A percentile compares a stretch with the other conserved stretches of the same genome.
phyloP scores from a whole-genome alignment of 192 early-diverging fungal genomes.

The Phycomyces nitens region DNA sequence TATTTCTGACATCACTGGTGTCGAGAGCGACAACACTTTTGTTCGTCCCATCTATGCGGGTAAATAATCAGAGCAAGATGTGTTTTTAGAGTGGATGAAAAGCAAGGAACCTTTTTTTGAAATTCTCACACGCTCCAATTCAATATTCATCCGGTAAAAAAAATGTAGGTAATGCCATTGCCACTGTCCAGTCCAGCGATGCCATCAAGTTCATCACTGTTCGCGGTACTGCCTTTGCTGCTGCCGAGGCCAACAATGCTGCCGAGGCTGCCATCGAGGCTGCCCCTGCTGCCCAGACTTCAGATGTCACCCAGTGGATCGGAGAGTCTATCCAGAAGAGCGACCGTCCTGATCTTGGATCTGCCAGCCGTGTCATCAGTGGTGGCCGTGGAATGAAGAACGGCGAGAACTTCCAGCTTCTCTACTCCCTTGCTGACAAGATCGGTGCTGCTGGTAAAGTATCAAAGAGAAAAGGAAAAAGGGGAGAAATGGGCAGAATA shows the following conservation, averaged over 20 bases:
- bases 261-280: constrained; percentile 62
- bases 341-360: constrained; percentile 89
- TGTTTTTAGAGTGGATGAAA: not conserved
- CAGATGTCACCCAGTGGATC: constrained; percentile 71
- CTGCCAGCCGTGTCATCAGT: constrained; percentile 85
- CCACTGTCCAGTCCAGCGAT: constrained; percentile 90
- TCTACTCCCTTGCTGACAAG: constrained; percentile 93
- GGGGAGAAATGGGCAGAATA: too few relatives aligned
- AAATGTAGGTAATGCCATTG: constrained; percentile 83
- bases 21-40: constrained; percentile 84
- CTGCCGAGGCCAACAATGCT: constrained; percentile 47
- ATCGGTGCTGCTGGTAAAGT: constrained; percentile 81
- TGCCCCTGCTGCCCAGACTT: constrained; percentile 59
- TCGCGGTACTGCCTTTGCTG: constrained; percentile 86
- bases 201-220: constrained; percentile 86
- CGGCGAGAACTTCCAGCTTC: constrained; percentile 88
- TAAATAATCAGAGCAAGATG: constrained; percentile 25
- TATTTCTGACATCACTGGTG: constrained; percentile 83
- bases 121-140: not conserved
- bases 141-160: constrained; percentile 4
- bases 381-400: constrained; percentile 97
- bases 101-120: not conserved
- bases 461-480: too few relatives aligned
- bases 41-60: constrained; percentile 96
- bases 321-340: constrained; percentile 88